Evolutionary conservation across 2,329 filamentous ascomycete genomes (phyloP).

Genomic region (Venturia nashicola): DNA sequence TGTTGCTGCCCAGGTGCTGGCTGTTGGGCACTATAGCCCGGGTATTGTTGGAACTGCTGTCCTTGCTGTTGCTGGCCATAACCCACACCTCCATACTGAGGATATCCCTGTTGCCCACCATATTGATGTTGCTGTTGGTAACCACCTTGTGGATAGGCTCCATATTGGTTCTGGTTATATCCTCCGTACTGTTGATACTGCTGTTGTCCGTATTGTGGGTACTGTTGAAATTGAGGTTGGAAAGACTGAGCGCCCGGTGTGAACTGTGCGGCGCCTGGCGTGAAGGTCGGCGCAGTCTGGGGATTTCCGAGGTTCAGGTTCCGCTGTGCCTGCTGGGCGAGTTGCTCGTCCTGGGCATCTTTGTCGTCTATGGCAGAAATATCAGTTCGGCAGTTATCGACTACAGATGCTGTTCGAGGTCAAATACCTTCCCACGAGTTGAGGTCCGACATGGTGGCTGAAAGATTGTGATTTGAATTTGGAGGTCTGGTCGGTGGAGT

Average conservation of each 20-base stretch:
- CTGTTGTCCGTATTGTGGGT: constrained; percentile 12
- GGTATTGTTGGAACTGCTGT: constrained; percentile 7
- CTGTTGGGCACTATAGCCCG: constrained; percentile 15
- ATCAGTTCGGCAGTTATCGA: neutral
- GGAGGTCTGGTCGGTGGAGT: neutral
- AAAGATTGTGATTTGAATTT: neutral
- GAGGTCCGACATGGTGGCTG: constrained; percentile 11
- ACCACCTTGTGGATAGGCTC: constrained; percentile 24
- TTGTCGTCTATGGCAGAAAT: constrained; percentile 12
- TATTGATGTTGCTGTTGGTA: constrained; percentile 23
- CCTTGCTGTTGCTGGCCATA: constrained; percentile 28
- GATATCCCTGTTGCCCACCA: constrained; percentile 28
- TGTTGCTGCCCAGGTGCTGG: constrained; percentile 31
- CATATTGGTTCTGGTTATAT: constrained; percentile 14
- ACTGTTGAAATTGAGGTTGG: constrained; percentile 21
- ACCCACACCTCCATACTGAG: constrained; percentile 18
- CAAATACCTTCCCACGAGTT: constrained; percentile 12
- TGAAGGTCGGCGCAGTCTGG: constrained; percentile 17
- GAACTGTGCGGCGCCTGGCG: constrained; percentile 19
- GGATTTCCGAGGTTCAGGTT: constrained; percentile 21
- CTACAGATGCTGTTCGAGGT: neutral
- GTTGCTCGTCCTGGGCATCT: constrained; percentile 25
- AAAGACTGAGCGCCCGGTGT: constrained; percentile 24
- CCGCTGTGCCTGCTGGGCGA: constrained; percentile 26
- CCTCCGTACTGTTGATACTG: constrained; percentile 15